Base-by-base conservation (phyloP, 805 yeast genomes). In the Zygoascus ofunaensis region DNA sequence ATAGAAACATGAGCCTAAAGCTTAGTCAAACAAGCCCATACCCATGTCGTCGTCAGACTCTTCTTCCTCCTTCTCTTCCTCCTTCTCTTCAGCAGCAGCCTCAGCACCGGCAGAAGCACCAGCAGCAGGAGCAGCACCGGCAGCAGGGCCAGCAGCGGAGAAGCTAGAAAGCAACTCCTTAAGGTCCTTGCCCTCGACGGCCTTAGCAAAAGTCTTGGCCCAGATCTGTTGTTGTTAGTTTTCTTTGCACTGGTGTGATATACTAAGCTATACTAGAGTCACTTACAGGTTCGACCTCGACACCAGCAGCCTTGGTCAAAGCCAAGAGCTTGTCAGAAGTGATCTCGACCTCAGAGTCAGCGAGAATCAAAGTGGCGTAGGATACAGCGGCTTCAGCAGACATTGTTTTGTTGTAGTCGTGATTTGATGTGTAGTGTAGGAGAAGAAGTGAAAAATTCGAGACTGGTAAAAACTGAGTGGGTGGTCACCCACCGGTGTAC, bases 361-460 rank as follows among this genome's bases (percentile, higher is more conserved):
- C 95, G 71, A 90, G 80, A 76, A 90, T 87, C 72, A 90, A 80
- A 65, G 97, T 95, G 70, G 98, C 98, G 85, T 87, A 87, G 61
- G 96, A 85, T 68, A 87, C 86, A 66, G 90, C 80, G 66, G 94
- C 79, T 78, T 87, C 63, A 47, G 65, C 58, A 60, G 60, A 59
- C 55, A 45, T 59, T 48, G 43, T 50, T 38, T 41, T 43, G 37
- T 42, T 44, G 30, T n/a, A n/a, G n/a, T n/a, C n/a, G 44, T 45
- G 39, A 36, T 23, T 33, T n/a, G 47, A 38, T 37, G 44, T 34
- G n/a, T 41, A n/a, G 19, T 12, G 14, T 14, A 20, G 37, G 15
- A 18, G 36, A 39, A 33, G 24, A 23, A 17, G 26, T 24, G 41
- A 42, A 21, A 24, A 36, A 19, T 41, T 26, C n/a, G n/a, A 18